These are phyloP conservation scores for Solanum piurae DNA, from an alignment of 257 asterid genomes.

Conservation along the genomic window DNA sequence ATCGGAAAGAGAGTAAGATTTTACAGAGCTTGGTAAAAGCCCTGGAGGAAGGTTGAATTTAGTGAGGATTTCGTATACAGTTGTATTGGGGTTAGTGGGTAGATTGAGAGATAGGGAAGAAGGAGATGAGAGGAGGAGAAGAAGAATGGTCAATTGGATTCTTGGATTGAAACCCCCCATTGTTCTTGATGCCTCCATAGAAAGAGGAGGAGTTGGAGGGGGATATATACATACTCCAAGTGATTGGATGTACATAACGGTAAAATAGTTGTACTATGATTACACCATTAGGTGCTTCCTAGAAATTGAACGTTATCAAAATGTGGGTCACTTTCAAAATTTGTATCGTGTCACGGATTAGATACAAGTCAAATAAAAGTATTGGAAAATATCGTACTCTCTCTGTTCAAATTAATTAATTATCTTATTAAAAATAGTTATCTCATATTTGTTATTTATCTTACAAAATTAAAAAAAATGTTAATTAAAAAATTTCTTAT, in stretches of 20 bases:
- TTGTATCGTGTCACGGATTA: no score
- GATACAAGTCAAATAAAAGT: no score
- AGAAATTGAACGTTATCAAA: not conserved
- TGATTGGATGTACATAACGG: not conserved
- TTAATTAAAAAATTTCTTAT: no score
- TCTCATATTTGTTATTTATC: no score
- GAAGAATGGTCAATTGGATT: not conserved
- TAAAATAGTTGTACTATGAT: not conserved
- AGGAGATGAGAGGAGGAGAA: not conserved
- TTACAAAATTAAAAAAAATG: no score
- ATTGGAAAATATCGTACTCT: no score
- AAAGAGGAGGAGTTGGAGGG: not conserved
- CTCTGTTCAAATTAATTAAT: no score
- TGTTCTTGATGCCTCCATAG: not conserved
- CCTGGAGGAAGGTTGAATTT: conserved; percentile 74
- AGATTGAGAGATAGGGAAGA: not conserved
- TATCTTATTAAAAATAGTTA: no score
- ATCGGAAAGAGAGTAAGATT: conserved; percentile 49
- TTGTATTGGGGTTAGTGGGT: not conserved
- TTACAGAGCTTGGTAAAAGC: conserved; percentile 75
- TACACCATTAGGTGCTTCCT: not conserved
- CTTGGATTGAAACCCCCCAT: not conserved
- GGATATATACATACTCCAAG: no score
- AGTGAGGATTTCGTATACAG: conserved; percentile 59
- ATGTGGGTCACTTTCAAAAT: not conserved